Base-by-base conservation (phyloP, 257 asterid genomes). In the Fraxinus cuspidata region DNA sequence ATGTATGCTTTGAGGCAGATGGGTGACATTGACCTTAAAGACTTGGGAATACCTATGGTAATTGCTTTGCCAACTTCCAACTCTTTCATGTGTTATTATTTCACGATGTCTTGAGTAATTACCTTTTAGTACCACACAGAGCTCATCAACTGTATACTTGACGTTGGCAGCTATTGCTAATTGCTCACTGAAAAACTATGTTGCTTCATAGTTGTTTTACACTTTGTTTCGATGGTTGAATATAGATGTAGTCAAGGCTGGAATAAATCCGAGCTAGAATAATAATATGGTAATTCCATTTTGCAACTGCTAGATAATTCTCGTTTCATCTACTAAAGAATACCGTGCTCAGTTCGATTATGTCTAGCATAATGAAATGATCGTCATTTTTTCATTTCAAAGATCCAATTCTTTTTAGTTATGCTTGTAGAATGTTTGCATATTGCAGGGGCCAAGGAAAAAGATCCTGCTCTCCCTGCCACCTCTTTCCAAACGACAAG, bases 11-110 rank as follows among this genome's bases (percentile, higher is more conserved):
- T 96, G 94, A 93, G 84, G 86, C 97, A 94, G 83, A 93, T 92
- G 98, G 80, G 92, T 42, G 98, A 93, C 85, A 77, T 78, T 74
- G 99, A 96, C 84, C 96, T 93, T 76, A 93, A 92, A 83, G 97
- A 89, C 84, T 71, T 93, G 86, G 99, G 99, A 71, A 83, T 96
- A 79, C 99, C 99, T 60, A 90, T 93, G 98, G 99, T 96, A 93
- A 78, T 79, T 23, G 42, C 28, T 78, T 67, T 84, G 72, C 74
- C 40, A 38, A 42, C 32, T 68, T 37, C 56, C 23, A 29, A 29
- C 76, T 58, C 63, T 69, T 71, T 76, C 29, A 64, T 71, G 42
- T 64, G 51, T 68, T 74, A 42, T 29, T 73, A 42, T 34, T 73
- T 34, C 66, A 2, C 68, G 69, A 21, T 28, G 67, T 73, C 23